These are phyloP conservation scores for Sambucus nigra DNA, from an alignment of 129 eudicot genomes.

Conservation along the genomic window DNA sequence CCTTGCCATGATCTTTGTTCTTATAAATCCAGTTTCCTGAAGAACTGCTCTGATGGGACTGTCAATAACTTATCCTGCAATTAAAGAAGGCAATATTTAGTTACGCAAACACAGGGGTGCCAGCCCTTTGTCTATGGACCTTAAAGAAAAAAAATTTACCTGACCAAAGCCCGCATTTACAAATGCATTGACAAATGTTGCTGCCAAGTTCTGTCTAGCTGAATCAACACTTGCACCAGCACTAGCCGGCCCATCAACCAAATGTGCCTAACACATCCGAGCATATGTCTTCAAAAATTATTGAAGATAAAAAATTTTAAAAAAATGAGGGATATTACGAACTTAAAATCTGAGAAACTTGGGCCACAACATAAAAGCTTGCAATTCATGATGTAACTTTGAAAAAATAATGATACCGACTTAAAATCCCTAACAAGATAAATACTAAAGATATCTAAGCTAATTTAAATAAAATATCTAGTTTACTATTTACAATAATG, in stretches of 20 bases:
- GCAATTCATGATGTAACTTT: too few species aligned
- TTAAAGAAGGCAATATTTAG: background rate
- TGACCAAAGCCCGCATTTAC: conserved; percentile 58
- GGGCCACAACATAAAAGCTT: too few species aligned
- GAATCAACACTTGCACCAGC: conserved; percentile 45
- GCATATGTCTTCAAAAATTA: too few species aligned
- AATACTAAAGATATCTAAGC: too few species aligned
- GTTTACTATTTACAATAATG: too few species aligned
- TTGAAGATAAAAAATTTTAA: too few species aligned
- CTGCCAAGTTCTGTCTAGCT: conserved; percentile 48
- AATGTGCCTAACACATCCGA: conserved; percentile 25
- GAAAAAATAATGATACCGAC: too few species aligned
- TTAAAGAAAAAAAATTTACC: conserved; percentile 14
- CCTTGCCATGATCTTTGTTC: conserved; percentile 47
- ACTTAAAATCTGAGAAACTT: too few species aligned
- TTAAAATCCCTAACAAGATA: too few species aligned
- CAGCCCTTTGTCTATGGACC: background rate
- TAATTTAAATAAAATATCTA: too few species aligned
- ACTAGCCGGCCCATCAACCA: conserved; percentile 49
- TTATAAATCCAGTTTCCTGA: conserved; percentile 43
- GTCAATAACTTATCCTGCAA: conserved; percentile 51
- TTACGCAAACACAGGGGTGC: background rate
- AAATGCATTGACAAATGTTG: conserved; percentile 54
- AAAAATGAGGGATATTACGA: too few species aligned
- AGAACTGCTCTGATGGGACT: conserved; percentile 28